Base-by-base conservation (phyloP, 805 yeast species). In the Saturnispora ahearnii region DNA sequence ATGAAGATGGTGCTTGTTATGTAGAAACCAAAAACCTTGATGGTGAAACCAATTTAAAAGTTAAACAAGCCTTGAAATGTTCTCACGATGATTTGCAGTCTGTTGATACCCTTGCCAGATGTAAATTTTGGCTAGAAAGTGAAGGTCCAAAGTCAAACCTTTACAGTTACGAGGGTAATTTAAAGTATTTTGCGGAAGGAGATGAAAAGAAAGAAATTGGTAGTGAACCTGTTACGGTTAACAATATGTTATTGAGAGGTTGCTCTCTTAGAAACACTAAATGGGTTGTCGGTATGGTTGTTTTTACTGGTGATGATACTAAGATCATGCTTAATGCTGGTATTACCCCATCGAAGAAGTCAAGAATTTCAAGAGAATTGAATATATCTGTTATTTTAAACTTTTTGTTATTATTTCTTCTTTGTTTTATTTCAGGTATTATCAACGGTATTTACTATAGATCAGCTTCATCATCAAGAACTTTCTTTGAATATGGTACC, bases 61-160 rank as follows among this genome's bases (percentile, higher is more conserved):
- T 82, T 38, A 82, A 82, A 59, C 87, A 83, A 62, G 82, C 90
- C 4, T 64, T 86, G 57, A 81, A 83, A 59, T 78, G 80, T 58
- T 75, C 83, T 7, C 61, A 67, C 29, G 37, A 58, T 22, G 58
- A 63, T 22, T 57, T 64, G 11, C 64, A 62, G 34, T 67, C 77
- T 13, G 71, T 67, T 32, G 67, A 71, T 52, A 82, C 78, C 56
- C 60, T 77, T 37, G 70, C 74, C 6, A 70, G 72, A 58, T 67
- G 78, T 47, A 73, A 72, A 54, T 84, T 84, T 57, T 77, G 83
- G 77, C 67, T 85, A n/a, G 87, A 85, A 56, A 77, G 85, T 69
- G 93, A 86, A 67, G 91, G 89, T 7, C 95, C 95, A 13, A 88
- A 85, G 63, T 76, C 89, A 1, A 84, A 84, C 61, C 69, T 86